Conservation (phyloP, 2,329 filamentous ascomycete genomes). For the Verticillium zaregamsianum region DNA sequence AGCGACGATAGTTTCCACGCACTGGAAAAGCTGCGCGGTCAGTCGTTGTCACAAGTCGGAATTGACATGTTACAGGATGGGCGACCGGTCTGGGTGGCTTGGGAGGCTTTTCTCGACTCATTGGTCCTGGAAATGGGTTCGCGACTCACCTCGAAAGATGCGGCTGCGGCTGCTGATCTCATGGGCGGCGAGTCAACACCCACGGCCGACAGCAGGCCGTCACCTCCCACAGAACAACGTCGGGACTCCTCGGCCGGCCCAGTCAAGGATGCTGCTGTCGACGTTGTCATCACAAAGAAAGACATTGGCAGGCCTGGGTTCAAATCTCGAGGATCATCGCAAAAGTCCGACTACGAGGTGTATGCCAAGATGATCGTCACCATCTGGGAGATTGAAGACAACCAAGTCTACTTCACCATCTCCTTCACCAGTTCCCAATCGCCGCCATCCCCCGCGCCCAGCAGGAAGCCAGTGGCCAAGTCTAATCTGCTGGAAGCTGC, state of each 20-base stretch:
- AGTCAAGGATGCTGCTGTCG: conserved; percentile 58
- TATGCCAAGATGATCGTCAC: conserved; percentile 74
- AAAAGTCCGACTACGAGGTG: conserved; percentile 35
- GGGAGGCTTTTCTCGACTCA: conserved; percentile 55
- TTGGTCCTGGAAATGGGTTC: conserved; percentile 39
- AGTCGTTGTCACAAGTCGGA: conserved; percentile 65
- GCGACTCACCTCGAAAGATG: conserved; percentile 12
- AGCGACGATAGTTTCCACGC: conserved; percentile 36
- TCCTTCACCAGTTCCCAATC: conserved; percentile 64
- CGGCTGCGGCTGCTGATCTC: conserved; percentile 8
- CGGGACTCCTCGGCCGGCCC: conserved; percentile 18
- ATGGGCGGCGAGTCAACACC: conserved; percentile 30
- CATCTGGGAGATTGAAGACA: conserved; percentile 65
- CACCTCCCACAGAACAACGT: conserved; percentile 20
- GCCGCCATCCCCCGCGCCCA: conserved; percentile 23
- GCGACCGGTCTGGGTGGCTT: conserved; percentile 52
- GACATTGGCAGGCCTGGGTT: conserved; percentile 34
- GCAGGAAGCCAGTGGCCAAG: conserved; percentile 30
- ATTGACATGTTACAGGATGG: conserved; percentile 71
- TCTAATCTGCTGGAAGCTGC: conserved; percentile 39
- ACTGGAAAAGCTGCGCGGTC: conserved; percentile 59
- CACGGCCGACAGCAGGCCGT: conserved; percentile 16
- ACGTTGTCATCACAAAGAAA: conserved; percentile 60
- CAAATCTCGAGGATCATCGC: conserved; percentile 27
- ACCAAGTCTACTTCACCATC: conserved; percentile 66